Base-by-base conservation (phyloP, 495 filamentous ascomycete genomes). In the Annulohypoxylon maeteangense region DNA sequence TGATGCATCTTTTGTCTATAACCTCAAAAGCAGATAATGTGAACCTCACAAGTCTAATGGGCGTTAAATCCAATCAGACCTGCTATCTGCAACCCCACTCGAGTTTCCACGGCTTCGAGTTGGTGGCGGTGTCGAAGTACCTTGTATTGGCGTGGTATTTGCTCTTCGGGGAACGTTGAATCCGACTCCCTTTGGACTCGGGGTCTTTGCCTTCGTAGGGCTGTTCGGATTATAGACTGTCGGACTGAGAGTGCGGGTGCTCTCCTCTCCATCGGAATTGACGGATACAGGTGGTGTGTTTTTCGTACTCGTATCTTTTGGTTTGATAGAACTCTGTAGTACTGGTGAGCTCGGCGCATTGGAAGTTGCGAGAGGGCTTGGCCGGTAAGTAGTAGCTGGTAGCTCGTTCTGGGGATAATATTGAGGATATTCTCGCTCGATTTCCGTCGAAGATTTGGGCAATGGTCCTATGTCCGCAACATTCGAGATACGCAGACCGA, bases 401-500 rank as follows among this genome's bases (percentile, higher is more conserved):
- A 61, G 63, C 56, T 73, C 70, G 5, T 74, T 71, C 16, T 69
- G 70, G 4, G 79, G 77, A 44, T 74, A 80, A 14, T 80, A 77
- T 32, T 83, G 58, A 45, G 62, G 59, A 63, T 83, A 76, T 18
- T 81, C 77, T 44, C 75, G 65, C 45, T 74, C 75, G 23, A 34
- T 3, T 51, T 67, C 72, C 29, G 48, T 78, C 58, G 54, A 60
- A 48, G 42, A 48, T 29, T 66, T 73, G 72, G 31, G 59, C 8
- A 79, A 56, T 44, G 78, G 78, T 2, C 78, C 74, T 16, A 82
- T 80, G 47, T 84, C 81, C 8, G 79, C 78, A 0, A 85, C 75
- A 3, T 82, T 83, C 6, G 83, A 85, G 51, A 85, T 74, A 29
- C 83, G 80, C 8, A 85, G 71, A 0, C 83, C 83, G 48, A 85